Evolutionary conservation across 345 rosid genomes (phyloP).

Genomic region (Sapria himalayana): DNA sequence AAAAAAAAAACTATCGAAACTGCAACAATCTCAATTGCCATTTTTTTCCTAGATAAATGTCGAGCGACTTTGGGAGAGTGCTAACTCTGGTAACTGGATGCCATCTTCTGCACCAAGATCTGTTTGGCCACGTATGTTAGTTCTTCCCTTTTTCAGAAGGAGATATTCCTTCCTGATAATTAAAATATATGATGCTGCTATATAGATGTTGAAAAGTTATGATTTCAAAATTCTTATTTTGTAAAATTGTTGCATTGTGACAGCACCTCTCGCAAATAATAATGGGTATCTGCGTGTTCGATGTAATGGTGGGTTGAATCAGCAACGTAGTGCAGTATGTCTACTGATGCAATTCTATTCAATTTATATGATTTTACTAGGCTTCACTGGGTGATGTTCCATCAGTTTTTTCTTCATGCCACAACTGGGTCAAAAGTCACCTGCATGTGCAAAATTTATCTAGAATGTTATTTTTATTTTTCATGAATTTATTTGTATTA

Average conservation of each 20-base stretch:
- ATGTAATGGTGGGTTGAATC: conserved; percentile 94
- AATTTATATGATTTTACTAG: too few species aligned
- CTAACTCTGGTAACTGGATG: conserved; percentile 70
- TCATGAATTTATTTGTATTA: not conserved
- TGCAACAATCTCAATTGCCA: too few species aligned
- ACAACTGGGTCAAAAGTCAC: too few species aligned
- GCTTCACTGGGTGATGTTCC: too few species aligned
- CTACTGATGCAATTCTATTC: too few species aligned
- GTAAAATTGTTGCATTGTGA: conserved; percentile 9
- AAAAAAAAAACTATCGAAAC: too few species aligned
- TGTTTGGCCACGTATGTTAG: conserved; percentile 61
- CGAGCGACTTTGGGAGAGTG: conserved; percentile 79
- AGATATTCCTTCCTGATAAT: not conserved
- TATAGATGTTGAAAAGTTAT: not conserved
- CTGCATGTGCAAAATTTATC: too few species aligned
- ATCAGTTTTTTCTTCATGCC: too few species aligned
- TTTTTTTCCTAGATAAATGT: conserved; percentile 64
- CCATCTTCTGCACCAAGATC: conserved; percentile 97
- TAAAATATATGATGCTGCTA: not conserved
- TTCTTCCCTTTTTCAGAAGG: conserved; percentile 9
- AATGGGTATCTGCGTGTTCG: conserved; percentile 94
- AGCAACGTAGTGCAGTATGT: conserved; percentile 94
- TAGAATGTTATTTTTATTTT: too few species aligned
- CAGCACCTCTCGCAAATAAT: conserved; percentile 75
- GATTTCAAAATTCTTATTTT: not conserved